Evolutionary conservation across 371 early-diverging fungal genomes (phyloP).

Genomic region (Smittium mucronatum): DNA sequence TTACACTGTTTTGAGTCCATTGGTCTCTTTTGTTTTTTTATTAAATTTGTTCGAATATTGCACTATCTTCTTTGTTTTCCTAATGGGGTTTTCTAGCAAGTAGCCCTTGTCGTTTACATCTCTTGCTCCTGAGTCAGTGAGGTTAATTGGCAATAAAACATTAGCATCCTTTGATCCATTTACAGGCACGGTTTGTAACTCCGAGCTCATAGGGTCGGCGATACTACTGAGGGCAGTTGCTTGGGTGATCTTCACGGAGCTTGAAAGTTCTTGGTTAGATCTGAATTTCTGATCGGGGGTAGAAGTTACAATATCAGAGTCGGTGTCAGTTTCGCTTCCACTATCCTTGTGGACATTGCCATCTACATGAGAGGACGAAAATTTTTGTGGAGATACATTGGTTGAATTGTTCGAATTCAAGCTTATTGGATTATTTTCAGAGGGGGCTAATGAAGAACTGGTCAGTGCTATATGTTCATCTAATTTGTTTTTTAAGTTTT

Average conservation of each 20-base stretch:
- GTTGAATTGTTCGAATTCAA: too few species aligned
- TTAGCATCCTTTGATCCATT: neutral
- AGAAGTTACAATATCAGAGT: neutral
- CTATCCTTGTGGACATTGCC: neutral
- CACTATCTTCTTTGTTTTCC: neutral
- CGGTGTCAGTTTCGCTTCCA: neutral
- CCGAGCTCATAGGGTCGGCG: too few species aligned
- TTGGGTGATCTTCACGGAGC: too few species aligned
- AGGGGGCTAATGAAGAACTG: too few species aligned
- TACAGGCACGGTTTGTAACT: too few species aligned
- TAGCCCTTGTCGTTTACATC: neutral
- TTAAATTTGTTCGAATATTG: neutral
- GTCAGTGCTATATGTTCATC: too few species aligned
- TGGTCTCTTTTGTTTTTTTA: conserved; percentile 4
- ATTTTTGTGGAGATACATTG: too few species aligned
- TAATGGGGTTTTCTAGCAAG: neutral
- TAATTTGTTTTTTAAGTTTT: too few species aligned
- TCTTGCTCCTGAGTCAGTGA: neutral
- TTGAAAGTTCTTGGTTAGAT: too few species aligned
- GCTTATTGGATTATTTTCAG: too few species aligned
- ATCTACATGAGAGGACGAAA: too few species aligned
- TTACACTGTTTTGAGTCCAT: conserved; percentile 1
- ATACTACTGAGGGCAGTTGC: too few species aligned
- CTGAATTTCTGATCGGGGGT: neutral
- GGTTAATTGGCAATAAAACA: neutral